A percentile compares a stretch with the other conserved stretches of the same genome.
Evolutionary conservation across 176 grass and related monocot genomes (phyloP).

Genomic region (Avena eriantha): DNA sequence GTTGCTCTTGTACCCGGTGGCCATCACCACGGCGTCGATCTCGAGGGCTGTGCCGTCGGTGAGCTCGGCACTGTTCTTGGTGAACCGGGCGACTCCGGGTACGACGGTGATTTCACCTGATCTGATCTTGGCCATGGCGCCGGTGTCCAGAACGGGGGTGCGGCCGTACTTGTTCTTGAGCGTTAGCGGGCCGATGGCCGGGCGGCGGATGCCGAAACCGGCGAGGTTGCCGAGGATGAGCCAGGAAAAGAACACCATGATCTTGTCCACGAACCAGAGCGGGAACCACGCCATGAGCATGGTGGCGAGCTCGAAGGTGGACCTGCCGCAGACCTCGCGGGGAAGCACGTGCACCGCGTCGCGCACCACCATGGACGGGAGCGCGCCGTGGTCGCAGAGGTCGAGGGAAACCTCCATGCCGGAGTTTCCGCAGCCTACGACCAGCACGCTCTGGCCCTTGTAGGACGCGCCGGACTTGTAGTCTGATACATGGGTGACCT

Average conservation of each 20-base stretch:
- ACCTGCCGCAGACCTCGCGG: constrained; percentile 74
- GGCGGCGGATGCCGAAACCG: constrained; percentile 66
- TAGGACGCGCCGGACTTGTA: constrained; percentile 73
- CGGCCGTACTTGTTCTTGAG: constrained; percentile 71
- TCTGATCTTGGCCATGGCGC: constrained; percentile 57
- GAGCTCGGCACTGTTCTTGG: constrained; percentile 50
- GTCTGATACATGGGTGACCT: constrained; percentile 56
- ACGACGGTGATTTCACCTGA: constrained; percentile 73
- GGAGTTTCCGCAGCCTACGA: constrained; percentile 90
- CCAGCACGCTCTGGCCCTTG: constrained; percentile 70
- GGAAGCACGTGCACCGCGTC: constrained; percentile 84
- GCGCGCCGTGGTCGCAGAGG: constrained; percentile 63
- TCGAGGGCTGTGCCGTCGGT: constrained; percentile 55
- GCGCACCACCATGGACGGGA: constrained; percentile 81
- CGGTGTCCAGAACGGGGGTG: constrained; percentile 79
- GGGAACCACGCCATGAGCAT: constrained; percentile 81
- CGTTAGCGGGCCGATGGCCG: constrained; percentile 64
- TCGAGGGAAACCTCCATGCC: constrained; percentile 92
- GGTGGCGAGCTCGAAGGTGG: constrained; percentile 78
- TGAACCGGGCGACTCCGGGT: constrained; percentile 53
- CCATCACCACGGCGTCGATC: constrained; percentile 75
- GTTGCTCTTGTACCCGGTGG: constrained; percentile 86
- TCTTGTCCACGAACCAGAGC: constrained; percentile 77
- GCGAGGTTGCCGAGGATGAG: constrained; percentile 63
- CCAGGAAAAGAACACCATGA: constrained; percentile 71